A percentile compares a stretch with the other conserved stretches of the same genome.
Conservation (phyloP, 257 asterid genomes). For the Solanum appendiculatum region DNA sequence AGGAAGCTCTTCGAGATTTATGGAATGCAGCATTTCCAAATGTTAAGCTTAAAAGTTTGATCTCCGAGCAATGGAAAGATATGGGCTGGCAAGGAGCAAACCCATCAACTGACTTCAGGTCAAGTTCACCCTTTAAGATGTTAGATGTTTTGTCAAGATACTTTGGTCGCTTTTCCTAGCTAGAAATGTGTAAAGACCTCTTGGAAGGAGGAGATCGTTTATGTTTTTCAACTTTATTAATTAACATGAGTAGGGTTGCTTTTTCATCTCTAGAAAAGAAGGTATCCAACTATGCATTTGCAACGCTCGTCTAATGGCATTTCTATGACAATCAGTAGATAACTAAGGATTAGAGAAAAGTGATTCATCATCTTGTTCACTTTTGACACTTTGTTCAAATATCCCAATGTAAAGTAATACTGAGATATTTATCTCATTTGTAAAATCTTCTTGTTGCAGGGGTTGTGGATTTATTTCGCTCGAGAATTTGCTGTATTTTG, state of each 20-base stretch:
- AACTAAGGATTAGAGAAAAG: background rate
- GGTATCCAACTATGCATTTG: background rate
- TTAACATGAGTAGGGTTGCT: background rate
- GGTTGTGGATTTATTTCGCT: constrained; percentile 91
- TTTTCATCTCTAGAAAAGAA: background rate
- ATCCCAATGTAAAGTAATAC: background rate
- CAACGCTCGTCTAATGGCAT: background rate
- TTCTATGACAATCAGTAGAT: background rate
- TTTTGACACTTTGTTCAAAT: background rate
- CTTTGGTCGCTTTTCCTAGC: background rate
- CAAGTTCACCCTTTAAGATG: background rate
- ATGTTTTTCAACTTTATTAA: background rate
- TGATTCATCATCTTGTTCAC: background rate
- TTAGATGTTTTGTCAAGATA: background rate
- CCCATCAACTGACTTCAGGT: constrained; percentile 97
- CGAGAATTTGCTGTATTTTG: constrained; percentile 84
- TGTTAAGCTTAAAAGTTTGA: constrained; percentile 55
- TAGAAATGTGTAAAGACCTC: background rate
- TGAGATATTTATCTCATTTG: constrained; percentile 11
- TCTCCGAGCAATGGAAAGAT: constrained; percentile 97
- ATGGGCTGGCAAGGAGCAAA: constrained; percentile 99
- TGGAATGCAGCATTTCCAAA: constrained; percentile 76
- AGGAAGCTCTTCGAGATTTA: constrained; percentile 71
- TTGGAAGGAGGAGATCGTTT: background rate
- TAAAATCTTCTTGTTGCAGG: constrained; percentile 32